A percentile compares a stretch with the other conserved stretches of the same genome.
Evolutionary conservation across 2,329 filamentous ascomycete species (phyloP).

Genomic region (Diaporthe vaccinii): DNA sequence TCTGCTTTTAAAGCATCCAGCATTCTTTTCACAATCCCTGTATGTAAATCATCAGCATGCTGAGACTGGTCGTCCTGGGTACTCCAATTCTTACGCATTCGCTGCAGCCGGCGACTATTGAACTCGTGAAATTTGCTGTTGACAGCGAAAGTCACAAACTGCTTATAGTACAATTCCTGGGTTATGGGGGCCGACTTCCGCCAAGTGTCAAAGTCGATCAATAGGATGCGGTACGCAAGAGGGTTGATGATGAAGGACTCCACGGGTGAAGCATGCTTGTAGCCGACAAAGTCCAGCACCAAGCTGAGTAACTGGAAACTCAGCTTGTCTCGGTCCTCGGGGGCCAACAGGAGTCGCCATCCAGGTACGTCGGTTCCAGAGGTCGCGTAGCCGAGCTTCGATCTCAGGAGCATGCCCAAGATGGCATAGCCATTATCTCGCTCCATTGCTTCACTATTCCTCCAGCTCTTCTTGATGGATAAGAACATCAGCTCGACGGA

Average conservation of each 20-base stretch:
- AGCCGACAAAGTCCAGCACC: slow-evolving; percentile 89
- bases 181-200: slow-evolving; percentile 81
- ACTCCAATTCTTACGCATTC: slow-evolving; percentile 80
- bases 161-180: slow-evolving; percentile 91
- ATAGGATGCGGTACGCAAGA: slow-evolving; percentile 89
- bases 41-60: slow-evolving; percentile 40
- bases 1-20: slow-evolving; percentile 93
- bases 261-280: slow-evolving; percentile 82
- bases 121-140: slow-evolving; percentile 93
- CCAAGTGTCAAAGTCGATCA: slow-evolving; percentile 96
- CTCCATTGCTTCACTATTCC: slow-evolving; percentile 98
- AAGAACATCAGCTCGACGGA: slow-evolving; percentile 88
- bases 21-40: slow-evolving; percentile 90
- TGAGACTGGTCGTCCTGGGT: slow-evolving; percentile 8
- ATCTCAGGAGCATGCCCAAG: slow-evolving; percentile 83
- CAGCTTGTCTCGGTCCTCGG: slow-evolving; percentile 67
- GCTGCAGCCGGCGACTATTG: slow-evolving; percentile 86
- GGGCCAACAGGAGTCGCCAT: slow-evolving; percentile 61
- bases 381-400: slow-evolving; percentile 77
- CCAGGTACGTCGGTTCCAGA: slow-evolving; percentile 50
- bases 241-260: slow-evolving; percentile 97
- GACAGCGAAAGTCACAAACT: slow-evolving; percentile 90
- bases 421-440: slow-evolving; percentile 94
- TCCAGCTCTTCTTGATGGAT: slow-evolving; percentile 91
- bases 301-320: slow-evolving; percentile 78